A percentile compares a stretch with the other conserved stretches of the same genome.
Evolutionary conservation across 352 stramenopile genomes (phyloP).

Genomic region (Globisporangium acanthophoron): DNA sequence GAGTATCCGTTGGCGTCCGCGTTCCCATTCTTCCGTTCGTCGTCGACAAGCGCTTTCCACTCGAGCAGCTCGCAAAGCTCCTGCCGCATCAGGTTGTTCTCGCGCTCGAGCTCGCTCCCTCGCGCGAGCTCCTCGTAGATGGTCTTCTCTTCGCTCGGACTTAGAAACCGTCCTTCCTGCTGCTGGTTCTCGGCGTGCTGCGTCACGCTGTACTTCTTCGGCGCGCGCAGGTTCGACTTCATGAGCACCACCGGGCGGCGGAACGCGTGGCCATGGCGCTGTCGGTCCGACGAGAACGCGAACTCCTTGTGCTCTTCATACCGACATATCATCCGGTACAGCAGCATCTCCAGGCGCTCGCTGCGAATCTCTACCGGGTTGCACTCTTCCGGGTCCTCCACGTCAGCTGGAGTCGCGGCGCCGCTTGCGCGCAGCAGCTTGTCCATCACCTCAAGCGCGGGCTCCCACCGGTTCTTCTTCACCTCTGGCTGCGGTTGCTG

Average conservation of each 20-base stretch:
- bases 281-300: slow-evolving; percentile 42
- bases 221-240: slow-evolving; percentile 36
- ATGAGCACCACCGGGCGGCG: slow-evolving; percentile 11
- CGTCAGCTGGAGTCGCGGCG: slow-evolving; percentile 31
- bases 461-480: slow-evolving; percentile 71
- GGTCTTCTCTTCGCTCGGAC: slow-evolving; percentile 28
- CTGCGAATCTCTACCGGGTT: slow-evolving; percentile 50
- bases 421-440: slow-evolving; percentile 61
- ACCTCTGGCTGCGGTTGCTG: slow-evolving; percentile 20
- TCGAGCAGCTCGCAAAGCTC: slow-evolving; percentile 69
- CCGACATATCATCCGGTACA: slow-evolving; percentile 84
- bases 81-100: slow-evolving; percentile 64
- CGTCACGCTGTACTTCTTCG: slow-evolving; percentile 40
- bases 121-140: slow-evolving; percentile 31
- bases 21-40: slow-evolving; percentile 32
- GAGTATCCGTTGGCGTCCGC: slow-evolving; percentile 16
- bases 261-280: slow-evolving; percentile 13
- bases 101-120: slow-evolving; percentile 46
- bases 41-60: slow-evolving; percentile 64
- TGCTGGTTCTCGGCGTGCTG: slow-evolving; percentile 33
- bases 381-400: slow-evolving; percentile 27
- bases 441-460: slow-evolving; percentile 75
- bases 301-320: slow-evolving; percentile 81
- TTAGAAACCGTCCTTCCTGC: slow-evolving; percentile 16
- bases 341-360: slow-evolving; percentile 71